Evolutionary conservation across 1,139 yeast species (phyloP).

Genomic region (Groenewaldozyma auringiensis): DNA sequence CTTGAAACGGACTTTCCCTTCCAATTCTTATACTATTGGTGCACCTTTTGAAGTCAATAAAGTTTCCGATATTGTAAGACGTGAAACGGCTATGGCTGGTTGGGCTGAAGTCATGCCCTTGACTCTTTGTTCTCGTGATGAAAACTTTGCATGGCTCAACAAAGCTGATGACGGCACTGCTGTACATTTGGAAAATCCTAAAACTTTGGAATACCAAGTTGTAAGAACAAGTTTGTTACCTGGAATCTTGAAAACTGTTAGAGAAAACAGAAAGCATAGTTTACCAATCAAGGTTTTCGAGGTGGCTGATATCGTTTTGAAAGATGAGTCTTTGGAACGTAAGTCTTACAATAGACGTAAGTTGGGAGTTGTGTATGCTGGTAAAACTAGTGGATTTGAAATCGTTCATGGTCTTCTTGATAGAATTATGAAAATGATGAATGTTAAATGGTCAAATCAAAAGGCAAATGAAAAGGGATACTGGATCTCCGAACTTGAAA

Average conservation of each 20-base stretch:
- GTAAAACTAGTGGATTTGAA: constrained; percentile 94
- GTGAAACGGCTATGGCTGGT: constrained; percentile 90
- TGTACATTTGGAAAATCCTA: constrained; percentile 91
- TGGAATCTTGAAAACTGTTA: constrained; percentile 89
- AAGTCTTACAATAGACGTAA: constrained; percentile 88
- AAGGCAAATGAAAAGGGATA: constrained; percentile 52
- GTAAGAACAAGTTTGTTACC: constrained; percentile 93
- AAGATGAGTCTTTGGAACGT: constrained; percentile 72
- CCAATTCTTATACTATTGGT: constrained; percentile 73
- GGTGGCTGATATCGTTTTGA: constrained; percentile 88
- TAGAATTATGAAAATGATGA: constrained; percentile 91
- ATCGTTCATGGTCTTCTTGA: constrained; percentile 90
- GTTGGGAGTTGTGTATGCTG: constrained; percentile 92
- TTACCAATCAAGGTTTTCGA: constrained; percentile 94
- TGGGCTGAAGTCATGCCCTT: constrained; percentile 95
- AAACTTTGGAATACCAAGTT: constrained; percentile 93
- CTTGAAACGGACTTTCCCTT: constrained; percentile 72
- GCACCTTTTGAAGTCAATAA: constrained; percentile 86
- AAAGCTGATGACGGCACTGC: constrained; percentile 68
- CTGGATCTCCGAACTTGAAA: constrained; percentile 34
- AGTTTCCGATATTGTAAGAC: constrained; percentile 81
- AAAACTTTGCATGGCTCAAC: constrained; percentile 83
- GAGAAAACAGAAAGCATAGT: constrained; percentile 93
- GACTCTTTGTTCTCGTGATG: constrained; percentile 93
- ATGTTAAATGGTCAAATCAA: constrained; percentile 73